These are phyloP conservation scores for Teunomyces gatunensis DNA, from an alignment of 805 yeast species.

Conservation along the genomic window DNA sequence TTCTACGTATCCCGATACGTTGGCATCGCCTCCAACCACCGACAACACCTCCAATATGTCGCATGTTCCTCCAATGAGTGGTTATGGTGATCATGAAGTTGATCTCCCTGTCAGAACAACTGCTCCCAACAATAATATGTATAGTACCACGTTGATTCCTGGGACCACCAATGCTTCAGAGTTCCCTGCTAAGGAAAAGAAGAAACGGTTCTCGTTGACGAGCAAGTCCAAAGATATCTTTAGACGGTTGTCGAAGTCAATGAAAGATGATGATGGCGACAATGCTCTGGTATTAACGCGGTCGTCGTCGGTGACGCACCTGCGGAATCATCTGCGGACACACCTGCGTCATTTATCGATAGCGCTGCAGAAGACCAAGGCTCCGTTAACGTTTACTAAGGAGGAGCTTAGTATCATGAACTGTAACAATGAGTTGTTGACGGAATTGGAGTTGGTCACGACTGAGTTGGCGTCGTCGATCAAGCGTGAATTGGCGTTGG, in stretches of 20 bases:
- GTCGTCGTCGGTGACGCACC: not conserved
- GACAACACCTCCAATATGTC: slow-evolving; percentile 6
- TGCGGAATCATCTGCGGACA: not conserved
- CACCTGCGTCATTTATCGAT: not conserved
- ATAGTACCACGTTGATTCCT: slow-evolving; percentile 4
- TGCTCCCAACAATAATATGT: not conserved
- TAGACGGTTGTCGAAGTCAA: slow-evolving; percentile 29
- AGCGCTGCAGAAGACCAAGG: slow-evolving; percentile 1
- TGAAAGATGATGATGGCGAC: slow-evolving; percentile 6
- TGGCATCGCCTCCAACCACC: slow-evolving; percentile 6
- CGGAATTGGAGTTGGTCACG: slow-evolving; percentile 66
- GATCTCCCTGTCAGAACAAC: not conserved
- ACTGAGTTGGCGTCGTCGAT: slow-evolving; percentile 72
- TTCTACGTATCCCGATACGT: slow-evolving; percentile 5
- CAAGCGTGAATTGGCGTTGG: slow-evolving; percentile 63
- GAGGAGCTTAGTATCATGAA: slow-evolving; percentile 63
- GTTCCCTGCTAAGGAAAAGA: slow-evolving; percentile 13
- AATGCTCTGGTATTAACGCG: not conserved
- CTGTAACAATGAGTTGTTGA: slow-evolving; percentile 55
- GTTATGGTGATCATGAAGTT: not conserved
- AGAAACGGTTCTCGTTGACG: slow-evolving; percentile 25
- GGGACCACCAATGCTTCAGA: not conserved
- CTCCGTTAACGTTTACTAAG: slow-evolving; percentile 39
- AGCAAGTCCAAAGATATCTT: slow-evolving; percentile 31
- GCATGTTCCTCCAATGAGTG: not conserved